phyloP scores from a whole-genome alignment of 1,139 yeast genomes.

The Williopsis jadinii region DNA sequence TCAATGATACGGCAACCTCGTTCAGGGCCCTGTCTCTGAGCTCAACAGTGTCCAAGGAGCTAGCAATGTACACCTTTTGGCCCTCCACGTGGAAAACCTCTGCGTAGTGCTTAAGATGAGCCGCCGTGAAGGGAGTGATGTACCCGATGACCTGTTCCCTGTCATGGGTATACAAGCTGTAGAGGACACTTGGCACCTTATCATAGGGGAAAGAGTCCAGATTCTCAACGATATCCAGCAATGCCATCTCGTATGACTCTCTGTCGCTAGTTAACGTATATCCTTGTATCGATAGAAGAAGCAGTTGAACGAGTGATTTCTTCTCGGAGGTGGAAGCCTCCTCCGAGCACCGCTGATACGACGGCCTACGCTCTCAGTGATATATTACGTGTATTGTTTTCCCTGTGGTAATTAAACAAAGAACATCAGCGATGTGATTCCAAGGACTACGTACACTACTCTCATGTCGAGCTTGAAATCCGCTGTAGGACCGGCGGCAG shows the following conservation, averaged over 20 bases:
- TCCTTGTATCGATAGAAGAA: no score
- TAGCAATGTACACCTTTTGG: slow-evolving; percentile 32
- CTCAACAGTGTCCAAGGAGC: slow-evolving; percentile 36
- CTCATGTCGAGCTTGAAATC: slow-evolving; percentile 15
- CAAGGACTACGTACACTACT: slow-evolving; percentile 15
- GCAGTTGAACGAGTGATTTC: no score
- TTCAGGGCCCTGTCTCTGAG: slow-evolving; percentile 40
- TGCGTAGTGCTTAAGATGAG: slow-evolving; percentile 27
- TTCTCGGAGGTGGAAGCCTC: no score
- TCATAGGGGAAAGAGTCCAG: slow-evolving; percentile 16
- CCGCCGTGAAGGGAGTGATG: slow-evolving; percentile 41
- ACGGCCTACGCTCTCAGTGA: no score
- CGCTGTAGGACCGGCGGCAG: slow-evolving; percentile 7
- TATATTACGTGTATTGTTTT: no score
- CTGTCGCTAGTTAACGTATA: no score
- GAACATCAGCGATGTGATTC: slow-evolving; percentile 11
- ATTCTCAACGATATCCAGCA: slow-evolving; percentile 11
- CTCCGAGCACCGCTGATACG: no score
- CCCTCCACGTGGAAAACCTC: slow-evolving; percentile 28
- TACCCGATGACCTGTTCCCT: slow-evolving; percentile 39
- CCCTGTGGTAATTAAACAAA: slow-evolving; percentile 1
- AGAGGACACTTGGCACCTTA: slow-evolving; percentile 2
- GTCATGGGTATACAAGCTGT: slow-evolving; percentile 14
- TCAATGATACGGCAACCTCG: slow-evolving; percentile 39
- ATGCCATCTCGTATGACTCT: slow-evolving; percentile 3